A percentile compares a stretch with the other conserved stretches of the same genome.
phyloP scores from a whole-genome alignment of 768 basidiomycete genomes.

The Thelephora aurantiotincta region DNA sequence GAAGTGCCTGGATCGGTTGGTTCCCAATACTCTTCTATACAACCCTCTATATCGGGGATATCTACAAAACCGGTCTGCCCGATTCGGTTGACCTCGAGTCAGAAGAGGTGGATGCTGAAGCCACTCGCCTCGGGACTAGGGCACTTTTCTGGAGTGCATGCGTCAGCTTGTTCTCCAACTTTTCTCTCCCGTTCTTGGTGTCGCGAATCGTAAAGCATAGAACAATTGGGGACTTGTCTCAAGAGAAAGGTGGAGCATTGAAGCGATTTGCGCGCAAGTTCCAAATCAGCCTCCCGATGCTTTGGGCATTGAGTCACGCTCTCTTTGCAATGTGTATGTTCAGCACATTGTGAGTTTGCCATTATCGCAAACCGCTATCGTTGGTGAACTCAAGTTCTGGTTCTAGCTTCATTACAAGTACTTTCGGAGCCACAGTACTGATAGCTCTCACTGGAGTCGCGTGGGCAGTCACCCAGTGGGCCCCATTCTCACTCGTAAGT shows the following conservation, averaged over 20 bases:
- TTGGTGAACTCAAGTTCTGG: not conserved
- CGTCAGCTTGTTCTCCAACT: slow-evolving; percentile 49
- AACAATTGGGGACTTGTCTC: not conserved
- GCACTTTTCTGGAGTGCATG: slow-evolving; percentile 72
- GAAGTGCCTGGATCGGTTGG: slow-evolving; percentile 79
- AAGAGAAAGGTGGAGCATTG: not conserved
- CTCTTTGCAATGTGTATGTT: slow-evolving; percentile 70
- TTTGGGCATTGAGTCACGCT: slow-evolving; percentile 72
- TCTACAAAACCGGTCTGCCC: slow-evolving; percentile 42
- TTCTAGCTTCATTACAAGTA: slow-evolving; percentile 54
- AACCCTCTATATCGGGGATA: slow-evolving; percentile 76
- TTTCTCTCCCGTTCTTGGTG: slow-evolving; percentile 59
- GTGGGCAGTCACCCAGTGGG: slow-evolving; percentile 93
- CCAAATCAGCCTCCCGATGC: slow-evolving; percentile 45
- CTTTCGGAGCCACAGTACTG: slow-evolving; percentile 58
- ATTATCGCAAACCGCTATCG: no score
- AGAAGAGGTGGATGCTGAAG: slow-evolving; percentile 40
- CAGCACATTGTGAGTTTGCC: slow-evolving; percentile 57
- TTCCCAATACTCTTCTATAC: slow-evolving; percentile 87
- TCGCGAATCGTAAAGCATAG: slow-evolving; percentile 8
- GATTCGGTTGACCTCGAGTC: slow-evolving; percentile 13
- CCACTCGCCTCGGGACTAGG: slow-evolving; percentile 71
- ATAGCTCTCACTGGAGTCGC: slow-evolving; percentile 75
- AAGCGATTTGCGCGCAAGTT: slow-evolving; percentile 6
- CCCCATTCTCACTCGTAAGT: slow-evolving; percentile 76